These are phyloP conservation scores for Backusella macrospora DNA, from an alignment of 192 early-diverging fungal species.

Conservation along the genomic window DNA sequence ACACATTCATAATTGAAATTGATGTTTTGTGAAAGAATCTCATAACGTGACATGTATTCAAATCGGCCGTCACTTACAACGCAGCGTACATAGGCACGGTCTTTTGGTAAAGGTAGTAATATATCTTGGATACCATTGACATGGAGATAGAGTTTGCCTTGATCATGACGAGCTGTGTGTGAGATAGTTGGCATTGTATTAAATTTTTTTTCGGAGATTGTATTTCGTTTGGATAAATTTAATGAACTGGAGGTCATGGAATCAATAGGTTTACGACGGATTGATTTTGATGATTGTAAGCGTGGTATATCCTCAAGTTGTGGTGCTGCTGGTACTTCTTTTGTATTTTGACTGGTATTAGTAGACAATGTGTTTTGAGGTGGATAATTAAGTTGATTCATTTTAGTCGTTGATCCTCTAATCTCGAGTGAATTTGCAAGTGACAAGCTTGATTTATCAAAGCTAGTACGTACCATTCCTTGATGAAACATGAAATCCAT, in stretches of 20 bases:
- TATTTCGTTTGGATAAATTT: neutral
- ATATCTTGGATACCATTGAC: conserved; percentile 34
- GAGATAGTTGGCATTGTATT: conserved; percentile 10
- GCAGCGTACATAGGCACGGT: conserved; percentile 35
- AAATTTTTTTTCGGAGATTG: neutral
- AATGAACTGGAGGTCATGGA: neutral
- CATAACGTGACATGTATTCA: conserved; percentile 37
- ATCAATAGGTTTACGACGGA: neutral
- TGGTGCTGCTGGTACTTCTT: neutral
- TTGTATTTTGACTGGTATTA: neutral
- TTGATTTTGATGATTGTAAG: neutral
- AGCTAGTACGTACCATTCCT: neutral
- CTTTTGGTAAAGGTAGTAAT: conserved; percentile 34
- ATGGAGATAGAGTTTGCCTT: conserved; percentile 40
- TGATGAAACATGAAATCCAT: neutral
- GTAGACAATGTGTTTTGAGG: conserved; percentile 2
- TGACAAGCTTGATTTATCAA: neutral
- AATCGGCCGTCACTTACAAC: conserved; percentile 37
- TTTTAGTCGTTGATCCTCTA: neutral
- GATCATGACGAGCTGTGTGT: neutral
- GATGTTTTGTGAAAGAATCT: conserved; percentile 25
- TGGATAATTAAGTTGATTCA: neutral
- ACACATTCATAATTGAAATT: conserved; percentile 37
- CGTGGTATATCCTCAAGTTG: conserved; percentile 11
- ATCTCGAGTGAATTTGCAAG: neutral